Percentiles rank a stretch among this genome's conserved stretches.
Evolutionary conservation across 1,284 basidiomycete genomes (phyloP).

Genomic region (Schizophyllum amplum): DNA sequence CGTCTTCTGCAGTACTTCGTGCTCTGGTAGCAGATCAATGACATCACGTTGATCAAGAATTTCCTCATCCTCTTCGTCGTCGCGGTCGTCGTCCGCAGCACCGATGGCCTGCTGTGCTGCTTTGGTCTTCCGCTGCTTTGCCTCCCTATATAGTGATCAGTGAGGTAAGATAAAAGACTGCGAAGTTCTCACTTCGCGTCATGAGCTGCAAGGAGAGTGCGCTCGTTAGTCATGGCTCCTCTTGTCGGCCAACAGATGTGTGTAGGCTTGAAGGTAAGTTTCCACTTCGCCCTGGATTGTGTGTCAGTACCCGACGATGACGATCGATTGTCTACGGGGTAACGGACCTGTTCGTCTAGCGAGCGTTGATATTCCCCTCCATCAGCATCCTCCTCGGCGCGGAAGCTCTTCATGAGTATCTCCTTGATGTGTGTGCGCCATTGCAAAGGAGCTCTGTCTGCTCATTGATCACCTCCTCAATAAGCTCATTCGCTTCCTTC

Average conservation of each 20-base stretch:
- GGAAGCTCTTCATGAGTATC: slow-evolving; percentile 52
- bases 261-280: slow-evolving; percentile 57
- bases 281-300: slow-evolving; percentile 24
- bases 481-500: slow-evolving; percentile 55
- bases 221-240: slow-evolving; percentile 60
- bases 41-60: slow-evolving; percentile 13
- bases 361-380: slow-evolving; percentile 70
- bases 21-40: slow-evolving; percentile 50
- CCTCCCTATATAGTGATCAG: slow-evolving; percentile 40
- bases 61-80: slow-evolving; percentile 43
- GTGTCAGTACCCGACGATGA: background rate
- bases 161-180: slow-evolving; percentile 9
- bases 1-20: slow-evolving; percentile 46
- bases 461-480: slow-evolving; percentile 52
- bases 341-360: slow-evolving; percentile 54
- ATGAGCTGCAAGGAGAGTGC: slow-evolving; percentile 61
- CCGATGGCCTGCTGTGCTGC: slow-evolving; percentile 53
- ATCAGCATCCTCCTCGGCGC: slow-evolving; percentile 44
- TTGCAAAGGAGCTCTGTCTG: slow-evolving; percentile 56
- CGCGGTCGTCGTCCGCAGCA: slow-evolving; percentile 26
- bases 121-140: slow-evolving; percentile 51
- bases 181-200: slow-evolving; percentile 25
- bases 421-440: slow-evolving; percentile 55
- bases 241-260: slow-evolving; percentile 60
- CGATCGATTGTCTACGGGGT: slow-evolving; percentile 36